These are phyloP conservation scores for Testicularia cyperi DNA, from an alignment of 1,284 basidiomycete species.

Conservation along the genomic window DNA sequence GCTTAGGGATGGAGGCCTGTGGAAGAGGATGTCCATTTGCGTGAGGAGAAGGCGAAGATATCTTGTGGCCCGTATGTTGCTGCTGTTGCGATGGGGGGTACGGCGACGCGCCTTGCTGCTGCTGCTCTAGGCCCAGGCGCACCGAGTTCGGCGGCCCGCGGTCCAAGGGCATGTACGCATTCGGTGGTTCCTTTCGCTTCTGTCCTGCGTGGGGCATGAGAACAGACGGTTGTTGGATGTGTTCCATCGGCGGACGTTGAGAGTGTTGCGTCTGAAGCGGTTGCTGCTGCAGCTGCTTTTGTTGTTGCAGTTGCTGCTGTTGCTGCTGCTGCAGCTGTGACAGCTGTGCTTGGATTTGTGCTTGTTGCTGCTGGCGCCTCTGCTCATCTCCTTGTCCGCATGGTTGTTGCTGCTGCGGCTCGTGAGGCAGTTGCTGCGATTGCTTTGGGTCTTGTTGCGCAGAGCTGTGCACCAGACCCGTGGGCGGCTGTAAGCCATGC, in stretches of 20 bases:
- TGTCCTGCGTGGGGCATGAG: background rate
- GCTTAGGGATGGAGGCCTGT: too few species aligned
- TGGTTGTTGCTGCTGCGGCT: background rate
- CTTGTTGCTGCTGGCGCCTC: background rate
- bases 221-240: background rate
- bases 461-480: background rate
- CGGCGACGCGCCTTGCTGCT: background rate
- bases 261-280: too few species aligned
- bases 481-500: slow-evolving; percentile 25
- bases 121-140: too few species aligned
- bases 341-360: background rate
- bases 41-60: too few species aligned
- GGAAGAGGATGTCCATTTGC: too few species aligned
- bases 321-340: background rate
- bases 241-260: too few species aligned
- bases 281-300: too few species aligned
- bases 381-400: background rate
- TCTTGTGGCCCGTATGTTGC: too few species aligned
- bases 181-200: slow-evolving; percentile 8
- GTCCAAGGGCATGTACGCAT: background rate
- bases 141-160: background rate
- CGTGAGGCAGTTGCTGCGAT: background rate
- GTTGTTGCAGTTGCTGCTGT: slow-evolving; percentile 1
- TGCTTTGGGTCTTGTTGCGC: background rate
- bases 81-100: too few species aligned